Base-by-base conservation (phyloP, 192 early-diverging fungal species). In the Podila clonocystis region DNA sequence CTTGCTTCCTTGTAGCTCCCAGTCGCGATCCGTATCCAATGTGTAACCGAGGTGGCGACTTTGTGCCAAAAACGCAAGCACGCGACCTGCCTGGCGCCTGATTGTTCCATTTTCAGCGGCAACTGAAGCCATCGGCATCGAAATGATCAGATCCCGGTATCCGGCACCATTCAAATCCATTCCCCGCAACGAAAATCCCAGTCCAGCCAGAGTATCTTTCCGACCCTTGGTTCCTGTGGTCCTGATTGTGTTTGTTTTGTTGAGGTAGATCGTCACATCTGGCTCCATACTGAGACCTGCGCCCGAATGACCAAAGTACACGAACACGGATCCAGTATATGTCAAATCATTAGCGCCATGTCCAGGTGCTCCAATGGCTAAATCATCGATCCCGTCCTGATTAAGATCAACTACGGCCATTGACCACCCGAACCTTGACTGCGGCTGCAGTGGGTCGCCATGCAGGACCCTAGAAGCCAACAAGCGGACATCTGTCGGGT, bases 351-450 rank as follows among this genome's bases (percentile, higher is more conserved):
- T 58, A 49, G 70, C 67, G 41, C 71, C 84, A 62, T 83, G 78
- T 26, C 59, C 86, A 38, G 91, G 93, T 45, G 87, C 90, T 55
- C 91, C 88, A 9, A 97, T 88, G 5, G 86, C 94, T 45, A 97
- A 83, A 78, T 97, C 95, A 73, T 95, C 95, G 24, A 96, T 90
- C 0, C 96, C 95, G 74, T 97, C 96, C 17, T 83, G 70, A 70
- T 97, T 97, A 24, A 94, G 82, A 75, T 97, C 96, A 5, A 95
- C 78, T 22, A 94, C 93, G 0, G 92, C 89, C 50, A 94, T 52
- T 0, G 92, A 86, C 75, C 90, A 89, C 7, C 96, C 96, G 83
- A 96, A 97, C 28, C 92, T 84, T 24, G 84, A 76, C 62, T 66
- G 83, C 9, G 71, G 57, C 24, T 74, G 61, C 41, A 33, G 19